Evolutionary conservation across 139 green algal species (phyloP).

Genomic region (Yamagishiella unicocca): DNA sequence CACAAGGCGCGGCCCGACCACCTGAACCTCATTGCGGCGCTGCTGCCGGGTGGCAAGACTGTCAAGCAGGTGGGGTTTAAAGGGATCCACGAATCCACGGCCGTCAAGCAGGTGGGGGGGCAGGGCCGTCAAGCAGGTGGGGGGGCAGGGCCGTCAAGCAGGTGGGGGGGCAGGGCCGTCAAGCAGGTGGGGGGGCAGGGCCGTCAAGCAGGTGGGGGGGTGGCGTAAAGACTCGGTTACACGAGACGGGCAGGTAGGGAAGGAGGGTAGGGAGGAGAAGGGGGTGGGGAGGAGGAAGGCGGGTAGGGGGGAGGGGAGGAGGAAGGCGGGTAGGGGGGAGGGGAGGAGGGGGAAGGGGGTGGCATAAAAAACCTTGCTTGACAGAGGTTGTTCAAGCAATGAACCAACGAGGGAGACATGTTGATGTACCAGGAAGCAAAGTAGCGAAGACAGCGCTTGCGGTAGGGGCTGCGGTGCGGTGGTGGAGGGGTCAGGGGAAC

Average conservation of each 20-base stretch:
- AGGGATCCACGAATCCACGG: too few relatives aligned
- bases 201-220: constrained; percentile 57
- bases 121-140: background rate
- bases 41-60: constrained; percentile 53
- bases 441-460: too few relatives aligned
- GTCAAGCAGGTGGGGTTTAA: constrained; percentile 60
- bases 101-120: constrained; percentile 52
- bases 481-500: too few relatives aligned
- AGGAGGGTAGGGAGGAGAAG: background rate
- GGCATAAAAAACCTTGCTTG: too few relatives aligned
- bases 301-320: background rate
- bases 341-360: too few relatives aligned
- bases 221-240: too few relatives aligned
- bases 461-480: too few relatives aligned
- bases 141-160: background rate
- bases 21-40: constrained; percentile 63
- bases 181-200: constrained; percentile 59
- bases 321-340: background rate
- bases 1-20: constrained; percentile 32
- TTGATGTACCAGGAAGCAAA: too few relatives aligned
- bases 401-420: too few relatives aligned
- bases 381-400: too few relatives aligned
- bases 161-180: constrained; percentile 37
- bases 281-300: background rate
- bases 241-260: background rate